Evolutionary conservation across 495 filamentous ascomycete species (phyloP).

Genomic region (Cenococcum geophilum): DNA sequence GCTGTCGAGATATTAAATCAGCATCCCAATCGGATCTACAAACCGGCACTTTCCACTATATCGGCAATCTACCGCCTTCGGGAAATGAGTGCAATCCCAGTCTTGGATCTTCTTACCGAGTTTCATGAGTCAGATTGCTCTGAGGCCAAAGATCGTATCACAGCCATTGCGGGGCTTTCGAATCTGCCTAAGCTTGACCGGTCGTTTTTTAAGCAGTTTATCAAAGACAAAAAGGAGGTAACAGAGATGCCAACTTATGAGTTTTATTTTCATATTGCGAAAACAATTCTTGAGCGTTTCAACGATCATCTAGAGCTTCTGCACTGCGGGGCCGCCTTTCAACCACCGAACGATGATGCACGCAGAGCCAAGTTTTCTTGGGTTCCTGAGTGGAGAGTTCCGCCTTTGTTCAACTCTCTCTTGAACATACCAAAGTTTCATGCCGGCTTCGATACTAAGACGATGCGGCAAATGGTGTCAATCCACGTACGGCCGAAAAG

Average conservation of each 20-base stretch:
- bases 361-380: background rate
- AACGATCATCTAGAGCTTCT: background rate
- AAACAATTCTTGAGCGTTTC: background rate
- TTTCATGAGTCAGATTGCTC: constrained; percentile 1
- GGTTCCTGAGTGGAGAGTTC: background rate
- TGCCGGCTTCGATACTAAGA: background rate
- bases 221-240: background rate
- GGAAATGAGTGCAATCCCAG: background rate
- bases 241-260: background rate
- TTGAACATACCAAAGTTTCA: background rate
- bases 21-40: background rate
- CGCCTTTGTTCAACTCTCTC: background rate
- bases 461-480: background rate
- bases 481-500: background rate
- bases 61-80: background rate
- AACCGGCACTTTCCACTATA: background rate
- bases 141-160: constrained; percentile 5
- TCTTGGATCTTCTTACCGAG: background rate
- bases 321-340: constrained; percentile 3
- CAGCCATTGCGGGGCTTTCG: background rate
- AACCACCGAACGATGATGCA: background rate
- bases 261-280: background rate
- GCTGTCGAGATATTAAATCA: background rate
- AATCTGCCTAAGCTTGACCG: background rate
- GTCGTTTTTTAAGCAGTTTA: background rate